Conservation (phyloP, 176 grass and related monocot species). For the Pontederia crassipes region DNA sequence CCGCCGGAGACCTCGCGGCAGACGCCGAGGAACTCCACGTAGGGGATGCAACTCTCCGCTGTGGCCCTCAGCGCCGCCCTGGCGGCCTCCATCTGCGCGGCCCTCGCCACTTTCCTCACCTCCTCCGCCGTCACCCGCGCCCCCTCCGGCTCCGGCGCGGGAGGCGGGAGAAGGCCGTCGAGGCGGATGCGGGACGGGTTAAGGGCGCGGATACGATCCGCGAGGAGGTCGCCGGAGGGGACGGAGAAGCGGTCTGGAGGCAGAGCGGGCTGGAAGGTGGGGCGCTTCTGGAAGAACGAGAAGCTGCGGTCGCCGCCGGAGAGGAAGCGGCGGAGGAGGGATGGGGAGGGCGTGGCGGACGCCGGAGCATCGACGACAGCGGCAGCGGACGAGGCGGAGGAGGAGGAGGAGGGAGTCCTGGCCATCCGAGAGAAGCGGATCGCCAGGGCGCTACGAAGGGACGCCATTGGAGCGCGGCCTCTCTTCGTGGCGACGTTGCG, state of each 20-base stretch:
- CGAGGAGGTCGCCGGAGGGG: neutral
- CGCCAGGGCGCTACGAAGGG: neutral
- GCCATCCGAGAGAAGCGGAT: neutral
- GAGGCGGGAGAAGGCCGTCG: neutral
- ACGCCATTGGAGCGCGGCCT: neutral
- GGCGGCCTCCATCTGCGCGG: neutral
- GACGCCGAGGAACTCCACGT: neutral
- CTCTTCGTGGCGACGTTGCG: no score
- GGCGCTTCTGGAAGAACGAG: neutral
- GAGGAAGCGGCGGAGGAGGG: neutral
- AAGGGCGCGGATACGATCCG: neutral
- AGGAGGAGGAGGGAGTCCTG: neutral
- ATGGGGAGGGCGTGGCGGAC: neutral
- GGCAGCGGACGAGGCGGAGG: neutral
- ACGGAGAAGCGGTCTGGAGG: neutral
- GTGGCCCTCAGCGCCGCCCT: slow-evolving; percentile 1
- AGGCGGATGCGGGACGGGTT: neutral
- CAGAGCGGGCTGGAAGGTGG: neutral
- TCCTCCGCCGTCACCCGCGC: neutral
- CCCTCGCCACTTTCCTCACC: neutral
- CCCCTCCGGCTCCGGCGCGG: no score
- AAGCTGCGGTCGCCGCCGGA: neutral
- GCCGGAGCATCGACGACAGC: neutral
- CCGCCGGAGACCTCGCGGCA: neutral
- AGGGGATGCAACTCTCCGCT: neutral